These are phyloP conservation scores for Cryptosporidium ubiquitum DNA, from an alignment of 169 alveolate species.

Conservation along the genomic window DNA sequence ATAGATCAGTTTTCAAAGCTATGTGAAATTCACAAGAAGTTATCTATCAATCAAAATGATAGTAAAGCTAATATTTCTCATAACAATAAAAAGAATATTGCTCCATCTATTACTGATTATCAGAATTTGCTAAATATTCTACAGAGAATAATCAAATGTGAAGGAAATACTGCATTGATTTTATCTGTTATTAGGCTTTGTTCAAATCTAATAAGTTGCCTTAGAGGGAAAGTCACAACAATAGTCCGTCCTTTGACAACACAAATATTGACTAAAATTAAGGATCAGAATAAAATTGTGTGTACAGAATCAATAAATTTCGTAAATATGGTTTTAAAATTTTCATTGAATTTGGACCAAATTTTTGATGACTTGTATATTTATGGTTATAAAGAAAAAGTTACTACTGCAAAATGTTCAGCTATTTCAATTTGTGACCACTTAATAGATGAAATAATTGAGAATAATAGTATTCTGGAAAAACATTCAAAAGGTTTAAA, in stretches of 20 bases:
- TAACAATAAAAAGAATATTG: neutral
- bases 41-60: conserved; percentile 23
- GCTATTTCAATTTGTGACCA: conserved; percentile 51
- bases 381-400: conserved; percentile 44
- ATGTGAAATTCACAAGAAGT: conserved; percentile 46
- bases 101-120: conserved; percentile 37
- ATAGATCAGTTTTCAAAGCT: conserved; percentile 31
- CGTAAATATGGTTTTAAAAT: neutral
- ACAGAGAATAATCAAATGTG: conserved; percentile 55
- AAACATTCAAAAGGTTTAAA: conserved; percentile 56
- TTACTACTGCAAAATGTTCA: conserved; percentile 64
- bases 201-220: conserved; percentile 9
- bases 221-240: conserved; percentile 24
- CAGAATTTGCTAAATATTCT: conserved; percentile 21
- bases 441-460: conserved; percentile 29
- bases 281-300: conserved; percentile 59
- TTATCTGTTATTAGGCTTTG: conserved; percentile 33
- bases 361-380: conserved; percentile 34
- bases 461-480: conserved; percentile 7
- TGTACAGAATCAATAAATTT: conserved; percentile 41
- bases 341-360: conserved; percentile 39
- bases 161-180: conserved; percentile 50
- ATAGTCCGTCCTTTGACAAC: conserved; percentile 51
- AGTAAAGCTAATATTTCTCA: neutral
- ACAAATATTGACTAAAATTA: conserved; percentile 33